Percentiles rank a stretch among this genome's conserved stretches.
These are phyloP conservation scores for Smallanthus sonchifolius DNA, from an alignment of 129 eudicot species.

Conservation along the genomic window DNA sequence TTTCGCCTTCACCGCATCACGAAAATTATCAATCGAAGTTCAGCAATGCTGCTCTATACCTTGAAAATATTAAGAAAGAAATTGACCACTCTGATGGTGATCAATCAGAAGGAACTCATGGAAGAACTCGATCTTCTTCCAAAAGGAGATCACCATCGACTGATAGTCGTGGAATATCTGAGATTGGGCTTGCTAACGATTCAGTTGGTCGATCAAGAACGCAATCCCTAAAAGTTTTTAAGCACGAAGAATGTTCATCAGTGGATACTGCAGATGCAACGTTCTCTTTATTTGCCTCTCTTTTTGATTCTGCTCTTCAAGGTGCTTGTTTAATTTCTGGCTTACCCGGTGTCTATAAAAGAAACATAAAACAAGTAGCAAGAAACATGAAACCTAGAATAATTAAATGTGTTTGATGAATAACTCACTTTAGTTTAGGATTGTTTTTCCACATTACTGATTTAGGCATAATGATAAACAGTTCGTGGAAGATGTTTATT, in stretches of 20 bases:
- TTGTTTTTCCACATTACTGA: neutral
- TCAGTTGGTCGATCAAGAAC: constrained; percentile 37
- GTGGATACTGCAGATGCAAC: constrained; percentile 59
- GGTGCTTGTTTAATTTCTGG: constrained; percentile 38
- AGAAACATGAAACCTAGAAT: neutral
- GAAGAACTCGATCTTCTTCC: constrained; percentile 43
- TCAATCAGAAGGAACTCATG: constrained; percentile 41
- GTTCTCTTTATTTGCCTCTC: constrained; percentile 63
- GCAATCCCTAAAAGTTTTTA: constrained; percentile 53
- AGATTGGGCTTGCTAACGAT: constrained; percentile 33
- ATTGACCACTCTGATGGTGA: constrained; percentile 47
- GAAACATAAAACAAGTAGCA: neutral
- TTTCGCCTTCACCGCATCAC: constrained; percentile 57
- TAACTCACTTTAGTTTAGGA: neutral
- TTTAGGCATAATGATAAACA: neutral
- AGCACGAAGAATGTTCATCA: constrained; percentile 52
- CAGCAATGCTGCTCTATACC: constrained; percentile 70
- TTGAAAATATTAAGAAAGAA: constrained; percentile 80
- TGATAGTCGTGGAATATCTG: constrained; percentile 42
- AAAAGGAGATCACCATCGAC: constrained; percentile 53
- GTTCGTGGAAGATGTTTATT: neutral
- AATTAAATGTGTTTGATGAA: no score
- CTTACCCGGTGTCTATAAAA: neutral
- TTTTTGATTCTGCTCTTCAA: constrained; percentile 85
- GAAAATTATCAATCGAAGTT: constrained; percentile 54